Conservation (phyloP, 2,329 filamentous ascomycete species). For the Ophiostoma populinum region DNA sequence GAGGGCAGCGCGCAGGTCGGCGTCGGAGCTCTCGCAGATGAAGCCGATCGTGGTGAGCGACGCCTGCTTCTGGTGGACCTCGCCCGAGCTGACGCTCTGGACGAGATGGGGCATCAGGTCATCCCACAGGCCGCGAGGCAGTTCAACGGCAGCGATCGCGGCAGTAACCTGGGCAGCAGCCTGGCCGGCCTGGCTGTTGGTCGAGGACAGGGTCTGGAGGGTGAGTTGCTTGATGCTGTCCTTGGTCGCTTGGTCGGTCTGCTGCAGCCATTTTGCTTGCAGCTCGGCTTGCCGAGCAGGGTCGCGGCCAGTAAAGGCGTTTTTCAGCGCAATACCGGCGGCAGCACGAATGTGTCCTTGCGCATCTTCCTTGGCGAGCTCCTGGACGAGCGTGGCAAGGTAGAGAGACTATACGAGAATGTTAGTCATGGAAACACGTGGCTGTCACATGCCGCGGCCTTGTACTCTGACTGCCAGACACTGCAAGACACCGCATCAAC, state of each 20-base stretch:
- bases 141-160: conserved; percentile 84
- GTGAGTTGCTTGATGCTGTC: conserved; percentile 73
- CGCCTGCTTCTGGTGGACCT: conserved; percentile 79
- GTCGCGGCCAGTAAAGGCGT: conserved; percentile 92
- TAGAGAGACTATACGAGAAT: conserved; percentile 55
- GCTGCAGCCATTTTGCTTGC: conserved; percentile 81
- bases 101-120: conserved; percentile 82
- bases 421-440: conserved; percentile 1
- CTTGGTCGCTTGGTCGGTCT: conserved; percentile 70
- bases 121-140: conserved; percentile 83
- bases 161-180: conserved; percentile 91
- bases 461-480: too few relatives aligned
- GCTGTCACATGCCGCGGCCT: too few relatives aligned
- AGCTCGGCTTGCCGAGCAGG: conserved; percentile 72
- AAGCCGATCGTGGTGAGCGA: conserved; percentile 95
- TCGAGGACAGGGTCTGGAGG: conserved; percentile 70
- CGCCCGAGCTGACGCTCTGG: conserved; percentile 77
- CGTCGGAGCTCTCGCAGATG: conserved; percentile 90
- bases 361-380: conserved; percentile 80
- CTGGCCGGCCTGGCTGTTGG: conserved; percentile 66
- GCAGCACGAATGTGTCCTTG: conserved; percentile 76
- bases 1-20: conserved; percentile 65
- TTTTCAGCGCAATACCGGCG: conserved; percentile 92
- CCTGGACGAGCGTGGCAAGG: conserved; percentile 78
- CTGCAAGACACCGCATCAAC: too few relatives aligned